Evolutionary conservation across 768 basidiomycete species (phyloP).

Genomic region (Kwoniella europaea): DNA sequence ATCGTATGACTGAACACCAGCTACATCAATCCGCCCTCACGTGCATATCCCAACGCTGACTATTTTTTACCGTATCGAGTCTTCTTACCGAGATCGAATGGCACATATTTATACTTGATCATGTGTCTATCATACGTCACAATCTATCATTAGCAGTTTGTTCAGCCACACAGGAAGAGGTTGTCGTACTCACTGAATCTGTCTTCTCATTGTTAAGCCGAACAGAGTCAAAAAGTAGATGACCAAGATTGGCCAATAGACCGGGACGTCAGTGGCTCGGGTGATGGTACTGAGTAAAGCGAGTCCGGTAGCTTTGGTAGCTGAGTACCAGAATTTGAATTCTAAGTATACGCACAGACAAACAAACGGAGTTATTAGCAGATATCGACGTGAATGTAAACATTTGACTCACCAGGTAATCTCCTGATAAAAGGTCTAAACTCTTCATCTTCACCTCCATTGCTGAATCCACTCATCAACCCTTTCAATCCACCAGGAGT

Average conservation of each 20-base stretch:
- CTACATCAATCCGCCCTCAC: neutral
- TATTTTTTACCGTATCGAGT: constrained; percentile 71
- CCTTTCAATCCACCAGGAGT: constrained; percentile 46
- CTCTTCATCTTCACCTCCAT: constrained; percentile 76
- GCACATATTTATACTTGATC: constrained; percentile 97
- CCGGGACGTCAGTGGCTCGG: constrained; percentile 88
- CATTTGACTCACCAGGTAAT: constrained; percentile 65
- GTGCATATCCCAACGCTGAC: neutral
- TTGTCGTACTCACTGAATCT: constrained; percentile 77
- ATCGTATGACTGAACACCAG: no score
- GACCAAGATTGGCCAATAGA: constrained; percentile 98
- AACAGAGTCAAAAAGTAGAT: constrained; percentile 96
- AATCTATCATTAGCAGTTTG: no score
- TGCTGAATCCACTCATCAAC: constrained; percentile 52
- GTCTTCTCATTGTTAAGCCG: constrained; percentile 90
- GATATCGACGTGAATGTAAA: neutral
- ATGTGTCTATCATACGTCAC: constrained; percentile 71
- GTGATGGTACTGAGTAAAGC: constrained; percentile 81
- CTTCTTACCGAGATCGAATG: constrained; percentile 94
- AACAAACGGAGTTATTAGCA: no score
- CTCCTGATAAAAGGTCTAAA: constrained; percentile 95
- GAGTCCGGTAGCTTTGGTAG: constrained; percentile 84
- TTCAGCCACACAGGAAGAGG: no score
- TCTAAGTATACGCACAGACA: constrained; percentile 34
- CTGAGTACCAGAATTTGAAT: constrained; percentile 72